phyloP scores from a whole-genome alignment of 176 grass and related monocot species.

The Puccinellia tenuiflora region DNA sequence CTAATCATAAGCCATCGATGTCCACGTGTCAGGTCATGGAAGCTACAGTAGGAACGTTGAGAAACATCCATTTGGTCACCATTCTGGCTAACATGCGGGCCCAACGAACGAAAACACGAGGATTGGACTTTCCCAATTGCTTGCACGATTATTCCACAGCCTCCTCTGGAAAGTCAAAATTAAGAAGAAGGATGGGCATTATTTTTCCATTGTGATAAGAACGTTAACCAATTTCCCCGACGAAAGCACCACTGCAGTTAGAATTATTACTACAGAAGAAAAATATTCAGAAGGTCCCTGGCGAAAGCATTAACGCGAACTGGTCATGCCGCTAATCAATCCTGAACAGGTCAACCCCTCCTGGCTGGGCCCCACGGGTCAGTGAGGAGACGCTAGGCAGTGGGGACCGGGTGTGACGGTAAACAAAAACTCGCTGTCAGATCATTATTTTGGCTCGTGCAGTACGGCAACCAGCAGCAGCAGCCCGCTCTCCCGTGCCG shows the following conservation, averaged over 20 bases:
- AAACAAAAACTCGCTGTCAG: too few species aligned
- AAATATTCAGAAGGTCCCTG: not conserved
- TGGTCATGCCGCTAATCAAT: not conserved
- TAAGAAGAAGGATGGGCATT: not conserved
- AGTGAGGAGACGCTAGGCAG: not conserved
- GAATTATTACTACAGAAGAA: too few species aligned
- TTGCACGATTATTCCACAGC: not conserved
- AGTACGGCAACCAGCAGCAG: too few species aligned
- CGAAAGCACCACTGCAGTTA: not conserved
- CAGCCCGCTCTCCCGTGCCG: slow-evolving; percentile 18
- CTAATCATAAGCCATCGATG: not conserved
- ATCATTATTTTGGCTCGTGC: too few species aligned
- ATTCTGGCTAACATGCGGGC: not conserved
- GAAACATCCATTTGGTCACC: not conserved
- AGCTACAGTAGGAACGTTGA: not conserved
- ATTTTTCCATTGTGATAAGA: not conserved
- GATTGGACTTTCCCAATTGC: not conserved
- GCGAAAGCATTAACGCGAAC: not conserved
- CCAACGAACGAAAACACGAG: not conserved
- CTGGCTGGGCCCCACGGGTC: not conserved
- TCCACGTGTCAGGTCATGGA: not conserved
- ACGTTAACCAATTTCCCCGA: too few species aligned
- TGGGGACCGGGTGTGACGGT: too few species aligned
- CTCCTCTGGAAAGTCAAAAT: not conserved
- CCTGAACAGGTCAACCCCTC: not conserved